A percentile compares a stretch with the other conserved stretches of the same genome.
These are phyloP conservation scores for Fusarium veterinarium DNA, from an alignment of 2,329 filamentous ascomycete species.

Conservation along the genomic window DNA sequence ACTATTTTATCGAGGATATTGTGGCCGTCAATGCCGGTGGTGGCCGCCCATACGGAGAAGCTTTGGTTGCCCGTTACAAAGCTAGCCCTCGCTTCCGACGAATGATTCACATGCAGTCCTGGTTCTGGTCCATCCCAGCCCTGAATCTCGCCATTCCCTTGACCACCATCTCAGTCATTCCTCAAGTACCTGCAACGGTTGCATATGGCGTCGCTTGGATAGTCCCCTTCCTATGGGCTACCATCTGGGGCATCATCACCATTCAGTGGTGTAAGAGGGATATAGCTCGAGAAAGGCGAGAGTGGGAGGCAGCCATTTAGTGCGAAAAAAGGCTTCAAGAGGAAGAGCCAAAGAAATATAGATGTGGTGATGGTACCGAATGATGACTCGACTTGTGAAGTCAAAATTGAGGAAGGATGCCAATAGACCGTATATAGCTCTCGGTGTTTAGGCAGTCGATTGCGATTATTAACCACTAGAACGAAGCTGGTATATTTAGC, in stretches of 20 bases:
- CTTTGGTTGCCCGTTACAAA: conserved; percentile 54
- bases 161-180: conserved; percentile 52
- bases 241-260: conserved; percentile 50
- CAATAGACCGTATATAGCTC: too few relatives aligned
- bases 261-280: conserved; percentile 52
- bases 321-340: conserved; percentile 31
- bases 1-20: conserved; percentile 75
- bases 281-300: conserved; percentile 51
- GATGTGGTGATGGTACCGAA: too few relatives aligned
- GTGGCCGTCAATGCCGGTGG: conserved; percentile 74
- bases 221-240: conserved; percentile 53
- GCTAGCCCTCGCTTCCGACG: conserved; percentile 55
- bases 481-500: too few relatives aligned
- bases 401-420: too few relatives aligned
- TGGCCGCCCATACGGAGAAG: conserved; percentile 55
- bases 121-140: conserved; percentile 56
- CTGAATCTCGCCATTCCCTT: conserved; percentile 51
- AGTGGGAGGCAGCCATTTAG: conserved; percentile 49
- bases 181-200: conserved; percentile 49
- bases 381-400: too few relatives aligned
- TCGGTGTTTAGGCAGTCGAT: too few relatives aligned
- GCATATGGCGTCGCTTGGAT: conserved; percentile 55
- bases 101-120: conserved; percentile 54
- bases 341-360: neutral
- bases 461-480: too few relatives aligned